Evolutionary conservation across 208 protist species (phyloP), one percentile per base, ranked within the genome.

Genomic region (Naegleria lovaniensis): DNA sequence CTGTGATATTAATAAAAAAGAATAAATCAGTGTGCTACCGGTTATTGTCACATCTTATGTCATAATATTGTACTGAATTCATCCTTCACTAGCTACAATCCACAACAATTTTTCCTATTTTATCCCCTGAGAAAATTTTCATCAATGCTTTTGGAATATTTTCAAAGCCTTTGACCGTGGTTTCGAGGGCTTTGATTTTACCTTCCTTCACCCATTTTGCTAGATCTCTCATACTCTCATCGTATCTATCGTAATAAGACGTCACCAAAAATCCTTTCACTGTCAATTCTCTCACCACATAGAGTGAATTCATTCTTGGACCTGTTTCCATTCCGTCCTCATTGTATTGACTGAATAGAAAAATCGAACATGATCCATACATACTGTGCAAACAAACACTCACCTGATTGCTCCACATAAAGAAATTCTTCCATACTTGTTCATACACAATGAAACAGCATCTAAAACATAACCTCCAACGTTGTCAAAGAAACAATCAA

Each of bases 391-490:
- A 9, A 9, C 5, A 48, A 48, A 48, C 43, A 48, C 43, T 48
- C 7, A 48, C 43, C 55, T 67, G 43, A 93, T 93, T n/a, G 58
- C 33, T 40, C 92, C 92, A 75, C 92, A 93, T 7, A 93, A 19
- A 33, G 90, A 33, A 13, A 93, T 85, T 29, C 90, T 90, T 38
- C 59, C 92, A 36, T 38, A 40, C 13, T 85, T 33, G 22, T 41
- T 43, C 38, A 93, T 51, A n/a, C 33, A 59, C 0, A 67, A 59
- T 29, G 92, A 36, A 29, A 55, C 92, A 40, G 91, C 91, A 89
- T 93, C 92, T 0, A 90, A 22, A 41, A 85, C 39, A 25, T 76
- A 41, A 33, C 92, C 91, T 33, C 92, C 91, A 25, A 92, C 91
- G 58, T 92, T 93, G 41, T 93, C 92, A 88, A 93, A 93, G 29